Evolutionary conservation across 371 early-diverging fungal genomes (phyloP), one percentile per base, ranked within the genome.

Genomic region (Gilbertella persicaria): DNA sequence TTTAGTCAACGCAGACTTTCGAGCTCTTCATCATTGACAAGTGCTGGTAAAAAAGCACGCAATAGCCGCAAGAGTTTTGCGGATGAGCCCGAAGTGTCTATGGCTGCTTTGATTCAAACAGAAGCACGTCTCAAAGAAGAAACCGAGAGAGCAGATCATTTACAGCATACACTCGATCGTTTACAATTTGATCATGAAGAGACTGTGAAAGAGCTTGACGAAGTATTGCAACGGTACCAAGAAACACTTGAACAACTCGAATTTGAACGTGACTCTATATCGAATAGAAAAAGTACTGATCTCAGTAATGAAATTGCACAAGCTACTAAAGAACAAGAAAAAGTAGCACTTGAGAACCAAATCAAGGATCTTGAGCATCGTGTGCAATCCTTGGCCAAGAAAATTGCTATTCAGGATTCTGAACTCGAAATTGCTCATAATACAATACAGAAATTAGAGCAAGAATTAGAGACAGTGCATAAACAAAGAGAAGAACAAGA

Each of bases 231-330:
- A 19, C 53, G 58, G 2, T 65, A 65, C 21, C 53, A 60, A 21
- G 66, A 65, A 28, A 25, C 45, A 8, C 20, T 53, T 3, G 60
- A 65, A 6, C 66, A 65, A 20, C 43, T 60, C 12, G 55, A 59
- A 7, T 36, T 49, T 35, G 65, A 64, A 38, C 40, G 26, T 19
- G 46, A 36, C 8, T 30, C 52, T 3, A 45, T 23, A 39, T 50
- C 1, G 2, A 13, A 13, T 9, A 33, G 13, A 33, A 33, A 33
- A 9, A 33, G 2, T 2, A 33, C 8, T 13, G 64, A 55, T 26
- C 53, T 71, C 6, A 60, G 58, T 47, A 60, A 71, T 38, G 75
- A 74, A 55, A 74, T 74, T 42, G 48, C 58, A n/a, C 66, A 66
- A 13, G 75, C 75, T 5, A 53, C 55, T 6, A 28, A 58, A 29